Conservation (phyloP, 805 yeast genomes). For the Wickerhamiella shivajii region DNA sequence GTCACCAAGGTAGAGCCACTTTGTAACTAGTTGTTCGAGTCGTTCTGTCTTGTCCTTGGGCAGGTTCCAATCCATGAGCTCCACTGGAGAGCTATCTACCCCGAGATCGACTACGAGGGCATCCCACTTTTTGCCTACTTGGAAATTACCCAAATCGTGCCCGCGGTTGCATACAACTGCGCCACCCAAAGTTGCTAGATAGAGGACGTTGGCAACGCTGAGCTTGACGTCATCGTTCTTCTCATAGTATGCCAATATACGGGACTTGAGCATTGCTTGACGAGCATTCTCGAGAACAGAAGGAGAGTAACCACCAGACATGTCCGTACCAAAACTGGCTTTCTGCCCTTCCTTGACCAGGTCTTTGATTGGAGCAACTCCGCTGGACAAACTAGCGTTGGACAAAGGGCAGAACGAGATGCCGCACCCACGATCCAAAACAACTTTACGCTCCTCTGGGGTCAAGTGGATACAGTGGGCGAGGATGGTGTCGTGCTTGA, state of each 20-base stretch:
- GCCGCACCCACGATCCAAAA: slow-evolving; percentile 45
- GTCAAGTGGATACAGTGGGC: slow-evolving; percentile 81
- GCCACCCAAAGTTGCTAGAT: slow-evolving; percentile 80
- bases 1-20: slow-evolving; percentile 91
- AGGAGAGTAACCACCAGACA: slow-evolving; percentile 63
- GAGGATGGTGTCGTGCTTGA: slow-evolving; percentile 53
- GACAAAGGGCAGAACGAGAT: slow-evolving; percentile 90
- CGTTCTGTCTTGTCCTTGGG: slow-evolving; percentile 22
- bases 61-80: slow-evolving; percentile 48
- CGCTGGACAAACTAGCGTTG: slow-evolving; percentile 75
- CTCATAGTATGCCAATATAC: slow-evolving; percentile 50
- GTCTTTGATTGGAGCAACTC: slow-evolving; percentile 72
- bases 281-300: slow-evolving; percentile 51
- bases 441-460: slow-evolving; percentile 44
- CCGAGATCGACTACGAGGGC: slow-evolving; percentile 59
- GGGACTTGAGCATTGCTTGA: slow-evolving; percentile 56
- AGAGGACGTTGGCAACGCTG: slow-evolving; percentile 55
- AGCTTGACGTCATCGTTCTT: slow-evolving; percentile 35
- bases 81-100: slow-evolving; percentile 43
- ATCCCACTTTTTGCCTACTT: slow-evolving; percentile 69
- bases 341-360: slow-evolving; percentile 50
- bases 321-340: slow-evolving; percentile 71
- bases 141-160: slow-evolving; percentile 51
- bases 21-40: slow-evolving; percentile 49
- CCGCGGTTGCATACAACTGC: slow-evolving; percentile 57